These are phyloP conservation scores for Zygosaccharomyces gambellarensis DNA, from an alignment of 805 yeast genomes.

Conservation along the genomic window DNA sequence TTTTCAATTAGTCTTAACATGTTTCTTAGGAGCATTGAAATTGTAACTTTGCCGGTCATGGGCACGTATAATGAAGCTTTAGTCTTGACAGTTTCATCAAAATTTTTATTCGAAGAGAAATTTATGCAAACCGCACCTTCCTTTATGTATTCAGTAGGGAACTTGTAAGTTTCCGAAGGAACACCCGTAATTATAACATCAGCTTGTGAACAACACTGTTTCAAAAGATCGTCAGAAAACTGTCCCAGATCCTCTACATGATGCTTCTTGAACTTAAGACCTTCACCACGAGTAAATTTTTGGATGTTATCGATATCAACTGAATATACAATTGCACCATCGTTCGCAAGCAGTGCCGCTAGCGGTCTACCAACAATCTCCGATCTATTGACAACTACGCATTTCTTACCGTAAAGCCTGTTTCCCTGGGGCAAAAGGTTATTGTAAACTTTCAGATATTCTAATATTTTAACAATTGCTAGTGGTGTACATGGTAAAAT, in stretches of 20 bases:
- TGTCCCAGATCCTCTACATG: constrained; percentile 59
- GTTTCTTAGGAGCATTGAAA: constrained; percentile 88
- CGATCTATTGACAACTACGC: constrained; percentile 85
- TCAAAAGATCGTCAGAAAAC: constrained; percentile 40
- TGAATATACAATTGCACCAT: constrained; percentile 94
- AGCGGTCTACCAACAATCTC: constrained; percentile 97
- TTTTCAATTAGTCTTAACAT: constrained; percentile 77
- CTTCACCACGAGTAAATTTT: constrained; percentile 90
- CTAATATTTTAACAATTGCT: constrained; percentile 89
- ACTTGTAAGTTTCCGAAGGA: constrained; percentile 76
- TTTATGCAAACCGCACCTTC: constrained; percentile 90
- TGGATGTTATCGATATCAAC: constrained; percentile 85
- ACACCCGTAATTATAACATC: constrained; percentile 97
- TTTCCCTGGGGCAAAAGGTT: constrained; percentile 79
- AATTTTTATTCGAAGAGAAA: constrained; percentile 85
- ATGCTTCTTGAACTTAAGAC: constrained; percentile 74
- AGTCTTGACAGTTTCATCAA: constrained; percentile 72
- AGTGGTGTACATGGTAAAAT: constrained; percentile 95
- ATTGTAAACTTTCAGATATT: constrained; percentile 85
- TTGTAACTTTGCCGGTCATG: constrained; percentile 92
- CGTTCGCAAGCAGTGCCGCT: constrained; percentile 93
- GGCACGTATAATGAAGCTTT: constrained; percentile 93
- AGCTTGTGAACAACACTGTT: constrained; percentile 63
- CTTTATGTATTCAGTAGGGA: constrained; percentile 73
- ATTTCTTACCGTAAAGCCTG: constrained; percentile 86